Conservation (phyloP, 306 rosid genomes). For the Trifolium dubium region DNA sequence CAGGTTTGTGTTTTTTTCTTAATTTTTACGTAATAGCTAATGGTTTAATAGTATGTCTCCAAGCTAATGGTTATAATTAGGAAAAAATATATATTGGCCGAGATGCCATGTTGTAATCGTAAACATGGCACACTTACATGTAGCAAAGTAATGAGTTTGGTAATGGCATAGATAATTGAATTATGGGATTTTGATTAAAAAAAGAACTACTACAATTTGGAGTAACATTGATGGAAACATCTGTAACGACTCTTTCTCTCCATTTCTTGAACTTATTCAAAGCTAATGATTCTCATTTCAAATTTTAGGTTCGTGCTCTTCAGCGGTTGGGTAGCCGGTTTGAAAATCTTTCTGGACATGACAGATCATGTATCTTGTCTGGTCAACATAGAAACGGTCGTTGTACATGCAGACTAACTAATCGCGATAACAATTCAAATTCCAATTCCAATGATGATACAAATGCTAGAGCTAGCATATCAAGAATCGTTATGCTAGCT, state of each 20-base stretch:
- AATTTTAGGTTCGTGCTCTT: slow-evolving; percentile 94
- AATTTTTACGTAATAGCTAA: neutral
- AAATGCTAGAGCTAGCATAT: slow-evolving; percentile 95
- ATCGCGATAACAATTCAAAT: slow-evolving; percentile 59
- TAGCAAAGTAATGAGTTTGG: neutral
- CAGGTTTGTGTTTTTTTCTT: slow-evolving; percentile 73
- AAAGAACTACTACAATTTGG: neutral
- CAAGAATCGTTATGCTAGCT: slow-evolving; percentile 97
- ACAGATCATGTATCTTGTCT: slow-evolving; percentile 85
- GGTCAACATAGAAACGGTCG: slow-evolving; percentile 94
- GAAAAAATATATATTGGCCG: neutral
- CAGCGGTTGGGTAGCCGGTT: slow-evolving; percentile 96
- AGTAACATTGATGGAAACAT: neutral
- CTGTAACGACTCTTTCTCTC: neutral
- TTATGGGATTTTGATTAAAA: neutral
- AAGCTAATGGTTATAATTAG: neutral
- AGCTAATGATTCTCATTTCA: slow-evolving; percentile 36
- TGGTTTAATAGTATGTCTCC: slow-evolving; percentile 30
- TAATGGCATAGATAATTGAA: neutral
- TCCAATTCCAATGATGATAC: slow-evolving; percentile 67
- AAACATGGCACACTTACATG: too few relatives aligned
- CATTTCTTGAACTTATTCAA: slow-evolving; percentile 1
- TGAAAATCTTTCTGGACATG: slow-evolving; percentile 93
- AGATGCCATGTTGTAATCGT: neutral
- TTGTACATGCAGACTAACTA: slow-evolving; percentile 74